These are phyloP conservation scores for Aspergillus cejpii DNA, from an alignment of 2,329 filamentous ascomycete genomes.

Conservation along the genomic window DNA sequence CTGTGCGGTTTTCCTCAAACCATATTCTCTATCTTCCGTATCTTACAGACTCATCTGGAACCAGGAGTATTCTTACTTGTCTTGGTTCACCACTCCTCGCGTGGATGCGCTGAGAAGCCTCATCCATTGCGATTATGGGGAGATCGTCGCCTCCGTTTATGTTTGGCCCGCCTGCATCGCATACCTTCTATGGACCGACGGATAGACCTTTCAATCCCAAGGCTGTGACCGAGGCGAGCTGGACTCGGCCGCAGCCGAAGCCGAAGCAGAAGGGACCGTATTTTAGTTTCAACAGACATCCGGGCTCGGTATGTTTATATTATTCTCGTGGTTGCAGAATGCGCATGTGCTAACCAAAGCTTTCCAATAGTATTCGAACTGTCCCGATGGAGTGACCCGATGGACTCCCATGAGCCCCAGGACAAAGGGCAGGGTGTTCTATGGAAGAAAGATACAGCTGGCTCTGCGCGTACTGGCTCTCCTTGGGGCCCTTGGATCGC, in stretches of 20 bases:
- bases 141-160: constrained; percentile 62
- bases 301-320: constrained; percentile 59
- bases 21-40: not conserved
- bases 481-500: constrained; percentile 60
- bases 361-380: constrained; percentile 42
- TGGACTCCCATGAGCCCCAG: constrained; percentile 61
- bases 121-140: constrained; percentile 39
- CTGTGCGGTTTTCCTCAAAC: constrained; percentile 1
- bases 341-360: constrained; percentile 1
- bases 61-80: constrained; percentile 21
- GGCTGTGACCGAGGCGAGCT: constrained; percentile 73
- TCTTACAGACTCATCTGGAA: constrained; percentile 12
- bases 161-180: constrained; percentile 55
- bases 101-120: constrained; percentile 30
- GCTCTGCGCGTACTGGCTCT: constrained; percentile 60
- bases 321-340: not conserved
- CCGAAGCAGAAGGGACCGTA: constrained; percentile 67
- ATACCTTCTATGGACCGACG: constrained; percentile 49
- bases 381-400: constrained; percentile 55
- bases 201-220: constrained; percentile 72
- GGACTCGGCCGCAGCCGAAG: constrained; percentile 53
- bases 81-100: constrained; percentile 21
- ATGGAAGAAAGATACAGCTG: constrained; percentile 62
- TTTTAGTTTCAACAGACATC: constrained; percentile 76
- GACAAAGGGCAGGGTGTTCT: constrained; percentile 65